Base-by-base conservation (phyloP, 306 rosid genomes). In the Quercus variabilis region DNA sequence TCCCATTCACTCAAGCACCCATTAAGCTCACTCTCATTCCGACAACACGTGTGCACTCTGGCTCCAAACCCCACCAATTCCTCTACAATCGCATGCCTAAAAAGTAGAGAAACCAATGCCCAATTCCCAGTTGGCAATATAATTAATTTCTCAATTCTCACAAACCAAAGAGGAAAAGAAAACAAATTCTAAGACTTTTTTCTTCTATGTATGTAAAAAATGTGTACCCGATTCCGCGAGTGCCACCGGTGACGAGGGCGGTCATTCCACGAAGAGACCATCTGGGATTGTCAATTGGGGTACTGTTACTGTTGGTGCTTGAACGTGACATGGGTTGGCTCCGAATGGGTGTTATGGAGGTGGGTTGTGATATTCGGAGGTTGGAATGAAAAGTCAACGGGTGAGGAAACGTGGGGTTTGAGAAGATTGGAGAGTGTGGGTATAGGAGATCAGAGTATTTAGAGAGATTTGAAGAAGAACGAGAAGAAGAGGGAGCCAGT, bases 191-290 rank as follows among this genome's bases (percentile, higher is more conserved):
- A 49, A 19, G 19, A 72, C 70, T 35, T 23, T 2, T 38, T 38
- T 7, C 7, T 38, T 38, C 43, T 38, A 38, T 38, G 10, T 38
- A 38, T 38, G 43, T 38, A 38, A 52, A 19, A 19, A 76, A 3
- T 5, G 31, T 7, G 20, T 85, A 88, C 94, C 97, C 97, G 21
- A 92, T 92, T 78, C 97, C 94, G 55, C 91, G 94, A 55, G 92
- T 92, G 62, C 94, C 97, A 26, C 94, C 91, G 23, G 94, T 90
- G 70, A 92, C 97, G 43, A 92, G 89, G 43, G 97, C 93, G 25
- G 94, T 84, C 87, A 57, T 84, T 43, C 91, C 92, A 13, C 43
- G 41, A 68, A 92, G 97, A 59, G 88, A 86, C 97, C 97, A 90
- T 43, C 87, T 85, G 49, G 72, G 72, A 55, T 75, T 57, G 19